These are phyloP conservation scores for Fusarium praegraminearum DNA, from an alignment of 2,329 filamentous ascomycete species.

Conservation along the genomic window DNA sequence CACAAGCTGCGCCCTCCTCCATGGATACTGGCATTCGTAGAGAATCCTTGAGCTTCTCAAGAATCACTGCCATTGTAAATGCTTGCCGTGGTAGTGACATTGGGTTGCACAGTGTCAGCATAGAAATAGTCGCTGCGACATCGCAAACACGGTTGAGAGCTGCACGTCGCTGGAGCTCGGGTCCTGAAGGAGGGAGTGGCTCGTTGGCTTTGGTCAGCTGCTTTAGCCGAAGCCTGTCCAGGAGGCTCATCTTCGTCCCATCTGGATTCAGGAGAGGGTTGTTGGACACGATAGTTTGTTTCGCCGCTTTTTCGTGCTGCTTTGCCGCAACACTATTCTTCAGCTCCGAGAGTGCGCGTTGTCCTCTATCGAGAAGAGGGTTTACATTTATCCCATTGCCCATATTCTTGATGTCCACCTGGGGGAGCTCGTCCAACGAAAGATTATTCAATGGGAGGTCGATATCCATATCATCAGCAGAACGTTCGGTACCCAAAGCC, in stretches of 20 bases:
- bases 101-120: slow-evolving; percentile 69
- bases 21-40: slow-evolving; percentile 66
- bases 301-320: slow-evolving; percentile 60
- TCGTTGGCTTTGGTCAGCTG: slow-evolving; percentile 69
- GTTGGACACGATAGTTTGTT: slow-evolving; percentile 50
- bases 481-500: slow-evolving; percentile 56
- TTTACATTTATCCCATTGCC: slow-evolving; percentile 58
- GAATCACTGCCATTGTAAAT: slow-evolving; percentile 72
- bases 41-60: slow-evolving; percentile 76
- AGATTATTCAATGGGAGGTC: slow-evolving; percentile 49
- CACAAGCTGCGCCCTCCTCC: slow-evolving; percentile 64
- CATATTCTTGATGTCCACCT: slow-evolving; percentile 53
- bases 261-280: slow-evolving; percentile 56
- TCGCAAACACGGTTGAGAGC: slow-evolving; percentile 77
- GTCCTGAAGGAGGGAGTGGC: slow-evolving; percentile 66
- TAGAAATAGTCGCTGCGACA: slow-evolving; percentile 74
- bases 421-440: slow-evolving; percentile 64
- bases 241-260: slow-evolving; percentile 71
- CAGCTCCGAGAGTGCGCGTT: slow-evolving; percentile 75
- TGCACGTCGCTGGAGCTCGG: slow-evolving; percentile 70
- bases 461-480: slow-evolving; percentile 43
- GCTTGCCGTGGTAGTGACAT: slow-evolving; percentile 67
- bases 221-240: slow-evolving; percentile 82
- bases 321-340: slow-evolving; percentile 70
- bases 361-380: slow-evolving; percentile 72